phyloP scores from a whole-genome alignment of 2,329 filamentous ascomycete species.

The Diaporthe ampelina region DNA sequence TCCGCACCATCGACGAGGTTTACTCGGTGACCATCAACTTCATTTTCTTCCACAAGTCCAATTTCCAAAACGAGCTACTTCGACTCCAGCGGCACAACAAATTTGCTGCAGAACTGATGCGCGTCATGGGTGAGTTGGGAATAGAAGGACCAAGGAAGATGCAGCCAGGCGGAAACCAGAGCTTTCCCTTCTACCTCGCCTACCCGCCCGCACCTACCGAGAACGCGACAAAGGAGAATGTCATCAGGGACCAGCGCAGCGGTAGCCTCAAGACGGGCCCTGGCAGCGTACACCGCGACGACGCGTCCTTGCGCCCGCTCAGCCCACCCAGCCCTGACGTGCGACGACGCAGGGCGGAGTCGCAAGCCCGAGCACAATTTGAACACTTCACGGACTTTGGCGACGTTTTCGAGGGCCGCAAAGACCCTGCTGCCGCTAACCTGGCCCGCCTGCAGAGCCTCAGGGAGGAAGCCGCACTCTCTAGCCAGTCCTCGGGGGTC shows the following conservation, averaged over 20 bases:
- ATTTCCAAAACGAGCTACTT: slow-evolving; percentile 94
- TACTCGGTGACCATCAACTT: slow-evolving; percentile 91
- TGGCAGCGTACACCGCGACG: slow-evolving; percentile 5
- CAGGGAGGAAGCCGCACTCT: slow-evolving; percentile 32
- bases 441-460: slow-evolving; percentile 39
- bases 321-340: slow-evolving; percentile 14
- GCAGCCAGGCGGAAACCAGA: slow-evolving; percentile 76
- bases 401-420: slow-evolving; percentile 41
- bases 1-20: slow-evolving; percentile 83
- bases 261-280: slow-evolving; percentile 32
- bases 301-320: slow-evolving; percentile 3
- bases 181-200: slow-evolving; percentile 72
- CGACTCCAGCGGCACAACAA: slow-evolving; percentile 93
- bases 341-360: slow-evolving; percentile 38
- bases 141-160: slow-evolving; percentile 87
- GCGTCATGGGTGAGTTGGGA: slow-evolving; percentile 84
- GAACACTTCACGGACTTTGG: slow-evolving; percentile 35
- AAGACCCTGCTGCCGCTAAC: slow-evolving; percentile 33
- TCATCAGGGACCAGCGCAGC: slow-evolving; percentile 35
- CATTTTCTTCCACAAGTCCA: slow-evolving; percentile 97
- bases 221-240: slow-evolving; percentile 29
- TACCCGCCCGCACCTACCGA: slow-evolving; percentile 49
- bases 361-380: slow-evolving; percentile 25
- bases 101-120: slow-evolving; percentile 92
- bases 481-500: slow-evolving; percentile 15